Evolutionary conservation across 768 basidiomycete genomes (phyloP), one percentile per base, ranked within the genome.

Genomic region (Calocybe gangraenosa): DNA sequence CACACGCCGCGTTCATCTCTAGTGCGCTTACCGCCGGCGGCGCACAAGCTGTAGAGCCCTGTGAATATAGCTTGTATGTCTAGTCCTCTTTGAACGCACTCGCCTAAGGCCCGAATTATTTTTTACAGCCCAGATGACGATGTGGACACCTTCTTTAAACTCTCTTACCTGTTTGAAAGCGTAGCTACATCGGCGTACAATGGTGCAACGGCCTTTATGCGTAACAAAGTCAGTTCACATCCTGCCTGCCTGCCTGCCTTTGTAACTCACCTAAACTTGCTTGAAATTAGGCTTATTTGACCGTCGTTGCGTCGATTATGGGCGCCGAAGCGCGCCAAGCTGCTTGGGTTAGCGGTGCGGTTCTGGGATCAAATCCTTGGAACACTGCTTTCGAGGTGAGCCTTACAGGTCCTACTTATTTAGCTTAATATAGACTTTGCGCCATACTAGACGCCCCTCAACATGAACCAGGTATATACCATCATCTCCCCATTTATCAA

Each of bases 21-120:
- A 77, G 74, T 3, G 68, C 68, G 21, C 62, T 75, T 7, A 72
- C 74, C 1, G 65, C 63, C 20, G 59, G 66, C 4, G 67, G 65
- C 0, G 59, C 48, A 1, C 48, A 56, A 22, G 71, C 76, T 7
- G 66, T 74, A 10, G 44, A 72, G 54, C 65, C 77, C 2, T 87
- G 85, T 67, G 60, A 68, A n/a, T 87, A 87, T 61, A 54, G 54
- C 34, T 83, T 86, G 79, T 80, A 47, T 37, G 75, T 64, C 46
- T 45, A 20, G 41, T 33, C 28, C 7, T 47, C 32, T 2, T 38
- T 41, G 32, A 40, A 25, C 2, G 32, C 37, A 22, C 1, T 33
- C 14, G 4, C 15, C 37, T 49, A 25, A 53, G 40, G 7, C 9
- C n/a, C 30, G 30, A 14, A 35, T 17, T 7, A 11, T 34, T 19